phyloP scores from a whole-genome alignment of 2,329 filamentous ascomycete genomes.

The Epichloe aotearoae region DNA sequence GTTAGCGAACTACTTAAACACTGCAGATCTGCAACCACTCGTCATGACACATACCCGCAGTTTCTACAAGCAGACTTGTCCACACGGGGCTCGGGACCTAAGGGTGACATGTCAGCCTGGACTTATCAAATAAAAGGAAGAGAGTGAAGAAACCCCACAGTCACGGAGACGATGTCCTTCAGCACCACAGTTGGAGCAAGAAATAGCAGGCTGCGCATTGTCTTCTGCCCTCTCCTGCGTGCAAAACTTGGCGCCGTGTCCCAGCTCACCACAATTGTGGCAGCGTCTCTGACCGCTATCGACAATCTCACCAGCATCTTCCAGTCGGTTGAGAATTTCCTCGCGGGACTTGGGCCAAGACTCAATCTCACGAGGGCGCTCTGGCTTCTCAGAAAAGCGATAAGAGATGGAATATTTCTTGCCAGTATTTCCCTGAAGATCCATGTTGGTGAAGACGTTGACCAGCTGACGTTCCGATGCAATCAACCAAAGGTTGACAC shows the following conservation, averaged over 20 bases:
- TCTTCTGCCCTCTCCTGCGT: slow-evolving; percentile 41
- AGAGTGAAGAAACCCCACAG: slow-evolving; percentile 33
- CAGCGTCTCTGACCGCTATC: slow-evolving; percentile 47
- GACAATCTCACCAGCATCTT: slow-evolving; percentile 51
- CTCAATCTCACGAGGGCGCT: slow-evolving; percentile 43
- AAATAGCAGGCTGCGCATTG: slow-evolving; percentile 31
- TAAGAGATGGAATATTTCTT: slow-evolving; percentile 53
- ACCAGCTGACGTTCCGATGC: slow-evolving; percentile 44
- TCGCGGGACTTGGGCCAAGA: slow-evolving; percentile 44
- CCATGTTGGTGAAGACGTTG: slow-evolving; percentile 53
- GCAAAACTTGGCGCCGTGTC: slow-evolving; percentile 49
- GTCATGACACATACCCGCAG: slow-evolving; percentile 35
- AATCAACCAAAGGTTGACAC: slow-evolving; percentile 47
- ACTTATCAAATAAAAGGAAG: background rate
- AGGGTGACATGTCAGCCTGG: slow-evolving; percentile 4
- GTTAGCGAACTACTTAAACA: background rate
- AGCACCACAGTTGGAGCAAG: slow-evolving; percentile 52
- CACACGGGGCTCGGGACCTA: slow-evolving; percentile 45
- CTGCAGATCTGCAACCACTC: background rate
- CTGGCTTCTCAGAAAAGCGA: slow-evolving; percentile 44
- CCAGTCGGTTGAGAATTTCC: slow-evolving; percentile 51
- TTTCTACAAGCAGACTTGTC: slow-evolving; percentile 57
- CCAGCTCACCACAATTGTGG: slow-evolving; percentile 49
- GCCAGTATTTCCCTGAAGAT: slow-evolving; percentile 53
- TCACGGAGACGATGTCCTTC: slow-evolving; percentile 56